A percentile compares a stretch with the other conserved stretches of the same genome.
phyloP scores from a whole-genome alignment of 169 alveolate genomes.

The Plasmodium relictum region DNA sequence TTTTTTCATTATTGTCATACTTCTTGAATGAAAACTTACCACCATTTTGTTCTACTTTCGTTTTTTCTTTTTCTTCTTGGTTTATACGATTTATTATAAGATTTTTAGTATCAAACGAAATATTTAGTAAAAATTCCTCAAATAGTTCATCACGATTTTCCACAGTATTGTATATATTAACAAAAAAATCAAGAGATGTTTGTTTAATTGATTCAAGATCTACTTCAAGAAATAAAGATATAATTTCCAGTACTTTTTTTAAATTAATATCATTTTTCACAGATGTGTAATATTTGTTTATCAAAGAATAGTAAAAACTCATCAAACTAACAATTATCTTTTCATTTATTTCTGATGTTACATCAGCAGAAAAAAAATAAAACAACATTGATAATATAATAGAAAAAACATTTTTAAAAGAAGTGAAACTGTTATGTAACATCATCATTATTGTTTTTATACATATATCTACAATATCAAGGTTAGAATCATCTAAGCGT shows the following conservation, averaged over 20 bases:
- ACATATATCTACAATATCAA: slow-evolving; percentile 68
- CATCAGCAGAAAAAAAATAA: slow-evolving; percentile 62
- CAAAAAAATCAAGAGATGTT: slow-evolving; percentile 72
- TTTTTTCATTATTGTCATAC: slow-evolving; percentile 15
- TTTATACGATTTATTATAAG: slow-evolving; percentile 70
- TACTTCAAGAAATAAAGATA: slow-evolving; percentile 66
- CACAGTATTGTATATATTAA: slow-evolving; percentile 67
- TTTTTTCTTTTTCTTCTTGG: slow-evolving; percentile 66
- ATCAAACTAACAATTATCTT: slow-evolving; percentile 76
- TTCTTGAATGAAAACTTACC: too few species aligned
- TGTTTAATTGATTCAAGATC: slow-evolving; percentile 61
- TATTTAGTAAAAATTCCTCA: slow-evolving; percentile 71
- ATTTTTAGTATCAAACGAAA: slow-evolving; percentile 62
- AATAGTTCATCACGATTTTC: slow-evolving; percentile 62
- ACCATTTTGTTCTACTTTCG: slow-evolving; percentile 10
- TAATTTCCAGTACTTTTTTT: slow-evolving; percentile 69
- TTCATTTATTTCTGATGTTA: slow-evolving; percentile 64
- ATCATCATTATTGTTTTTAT: slow-evolving; percentile 77
- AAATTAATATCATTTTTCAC: slow-evolving; percentile 73
- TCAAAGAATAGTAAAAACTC: slow-evolving; percentile 76
- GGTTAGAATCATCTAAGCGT: slow-evolving; percentile 74
- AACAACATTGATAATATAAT: slow-evolving; percentile 70
- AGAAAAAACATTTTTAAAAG: slow-evolving; percentile 67
- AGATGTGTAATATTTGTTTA: slow-evolving; percentile 67
- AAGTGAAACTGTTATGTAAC: slow-evolving; percentile 69